Conservation (phyloP, 495 filamentous ascomycete genomes). For the Neurospora discreta region DNA sequence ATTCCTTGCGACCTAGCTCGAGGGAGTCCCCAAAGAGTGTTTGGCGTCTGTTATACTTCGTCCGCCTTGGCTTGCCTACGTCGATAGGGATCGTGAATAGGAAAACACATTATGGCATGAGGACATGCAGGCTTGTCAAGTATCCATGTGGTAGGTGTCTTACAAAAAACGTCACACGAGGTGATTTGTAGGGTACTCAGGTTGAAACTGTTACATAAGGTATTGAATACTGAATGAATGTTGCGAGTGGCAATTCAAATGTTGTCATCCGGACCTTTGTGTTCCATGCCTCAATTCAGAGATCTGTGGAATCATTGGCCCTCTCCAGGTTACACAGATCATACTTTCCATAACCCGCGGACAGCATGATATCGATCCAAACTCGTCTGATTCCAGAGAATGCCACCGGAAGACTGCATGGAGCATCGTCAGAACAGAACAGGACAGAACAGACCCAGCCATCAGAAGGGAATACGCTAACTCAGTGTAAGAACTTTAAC, state of each 20-base stretch:
- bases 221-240: not conserved
- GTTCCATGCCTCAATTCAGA: not conserved
- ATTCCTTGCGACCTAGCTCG: no score
- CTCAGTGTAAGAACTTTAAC: not conserved
- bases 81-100: not conserved
- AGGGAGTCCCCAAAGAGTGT: no score
- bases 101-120: not conserved
- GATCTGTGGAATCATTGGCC: not conserved
- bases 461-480: not conserved
- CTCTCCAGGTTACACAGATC: not conserved
- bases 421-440: not conserved
- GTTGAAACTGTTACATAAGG: not conserved
- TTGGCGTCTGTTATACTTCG: no score
- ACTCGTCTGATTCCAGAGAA: not conserved
- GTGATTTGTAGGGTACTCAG: not conserved
- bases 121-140: not conserved
- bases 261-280: not conserved
- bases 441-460: not conserved
- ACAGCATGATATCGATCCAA: not conserved
- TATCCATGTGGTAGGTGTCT: not conserved
- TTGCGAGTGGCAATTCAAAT: not conserved
- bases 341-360: not conserved
- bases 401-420: not conserved
- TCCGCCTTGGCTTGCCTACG: no score
- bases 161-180: not conserved